phyloP scores from a whole-genome alignment of 805 yeast genomes.

The Ogataea zsoltii region DNA sequence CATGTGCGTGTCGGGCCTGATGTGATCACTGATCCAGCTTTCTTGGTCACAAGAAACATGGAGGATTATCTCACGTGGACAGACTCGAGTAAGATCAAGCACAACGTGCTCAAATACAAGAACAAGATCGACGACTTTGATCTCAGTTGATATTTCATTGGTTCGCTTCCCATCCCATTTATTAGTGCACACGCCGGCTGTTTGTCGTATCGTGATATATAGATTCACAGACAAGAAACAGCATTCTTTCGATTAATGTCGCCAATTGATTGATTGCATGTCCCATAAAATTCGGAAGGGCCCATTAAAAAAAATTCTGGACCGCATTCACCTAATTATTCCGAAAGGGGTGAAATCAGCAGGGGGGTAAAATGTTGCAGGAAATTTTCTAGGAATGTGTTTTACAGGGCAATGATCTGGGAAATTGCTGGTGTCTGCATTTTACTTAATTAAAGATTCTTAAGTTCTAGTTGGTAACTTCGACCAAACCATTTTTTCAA shows the following conservation, averaged over 20 bases:
- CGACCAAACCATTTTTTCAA: background rate
- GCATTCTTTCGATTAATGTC: too few species aligned
- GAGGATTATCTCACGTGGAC: constrained; percentile 99
- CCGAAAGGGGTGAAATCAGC: constrained; percentile 6
- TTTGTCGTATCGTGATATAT: too few species aligned
- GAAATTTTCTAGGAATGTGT: background rate
- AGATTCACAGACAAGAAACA: too few species aligned
- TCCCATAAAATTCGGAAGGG: too few species aligned
- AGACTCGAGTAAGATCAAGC: constrained; percentile 91
- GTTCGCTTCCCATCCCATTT: background rate
- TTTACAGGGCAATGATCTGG: background rate
- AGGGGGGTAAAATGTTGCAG: background rate
- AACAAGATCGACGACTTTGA: constrained; percentile 67
- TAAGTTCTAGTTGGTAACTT: too few species aligned
- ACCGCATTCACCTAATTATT: background rate
- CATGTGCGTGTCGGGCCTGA: constrained; percentile 97
- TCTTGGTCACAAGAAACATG: constrained; percentile 86
- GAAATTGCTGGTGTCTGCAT: background rate
- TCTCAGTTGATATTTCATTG: constrained; percentile 34
- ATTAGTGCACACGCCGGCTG: too few species aligned
- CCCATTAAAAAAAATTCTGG: background rate
- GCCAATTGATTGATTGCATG: too few species aligned
- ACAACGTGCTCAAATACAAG: constrained; percentile 83
- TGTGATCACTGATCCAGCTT: constrained; percentile 94
- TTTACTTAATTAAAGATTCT: background rate